Base-by-base conservation (phyloP, 768 basidiomycete species). In the Boletus pseudo-olivaceus region DNA sequence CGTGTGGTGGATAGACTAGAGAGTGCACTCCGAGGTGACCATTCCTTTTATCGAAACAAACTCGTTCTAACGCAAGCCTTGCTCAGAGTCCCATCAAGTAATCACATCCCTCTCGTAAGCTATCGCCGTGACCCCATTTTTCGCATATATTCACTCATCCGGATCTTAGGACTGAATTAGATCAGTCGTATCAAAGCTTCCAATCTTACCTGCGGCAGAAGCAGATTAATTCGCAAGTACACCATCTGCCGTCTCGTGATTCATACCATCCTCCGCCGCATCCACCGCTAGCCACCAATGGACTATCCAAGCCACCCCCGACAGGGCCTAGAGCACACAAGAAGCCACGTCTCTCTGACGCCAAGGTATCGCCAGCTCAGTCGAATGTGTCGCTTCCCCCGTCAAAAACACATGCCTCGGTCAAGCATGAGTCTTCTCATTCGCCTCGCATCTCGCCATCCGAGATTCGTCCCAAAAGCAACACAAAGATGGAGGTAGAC, bases 271-370 rank as follows among this genome's bases (percentile, higher is more conserved):
- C 53, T 5, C 69, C 11, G 43, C 60, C 46, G 57, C 72, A 78
- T 52, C 60, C 47, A n/a, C 51, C 47, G n/a, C 56, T 68, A 8
- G 61, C 59, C 23, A 61, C 72, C 51, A 71, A 73, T 47, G 73
- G 73, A 12, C 51, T 71, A 58, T 61, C 56, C 55, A 88, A 84
- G 66, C 76, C 73, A 4, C 85, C 82, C 7, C 90, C 90, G 0
- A 93, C 89, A 0, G 90, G 84, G 11, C 90, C 90, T 3, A 82
- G 90, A 51, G 86, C 87, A 26, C 77, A 88, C 70, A 93, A 93
- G 76, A 88, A 87, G 63, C 84, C 82, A 15, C 84, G 90, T 11
- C 72, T 90, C 6, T 84, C 87, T 12, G 87, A 88, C 17, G 35
- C 75, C 7, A 72, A 67, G 50, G 52, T 63, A 37, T 74, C 74